Base-by-base conservation (phyloP, 179 eudicot genomes). In the Amaranthus tricolor region DNA sequence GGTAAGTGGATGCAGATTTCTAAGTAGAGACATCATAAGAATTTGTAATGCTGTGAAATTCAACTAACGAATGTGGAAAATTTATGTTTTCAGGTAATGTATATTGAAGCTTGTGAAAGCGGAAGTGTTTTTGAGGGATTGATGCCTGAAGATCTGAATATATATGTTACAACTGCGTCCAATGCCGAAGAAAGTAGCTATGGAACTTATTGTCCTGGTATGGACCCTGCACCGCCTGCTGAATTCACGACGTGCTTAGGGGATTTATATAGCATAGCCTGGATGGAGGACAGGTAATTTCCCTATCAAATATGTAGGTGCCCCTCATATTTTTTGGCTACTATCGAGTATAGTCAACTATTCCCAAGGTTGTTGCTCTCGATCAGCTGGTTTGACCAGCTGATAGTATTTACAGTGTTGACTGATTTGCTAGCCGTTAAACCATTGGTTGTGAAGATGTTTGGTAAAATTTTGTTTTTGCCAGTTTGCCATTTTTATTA, bases 251-350 rank as follows among this genome's bases (percentile, higher is more conserved):
- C 94, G 44, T 94, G 98, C 84, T 83, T 94, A 64, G 98, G 96
- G n/a, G 98, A 94, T 79, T 78, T 94, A 20, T 94, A 92, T 66
- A 94, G 98, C 70, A 85, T 92, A 81, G 86, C 98, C 49, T 94
- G 98, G 98, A 90, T 94, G 98, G 98, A 94, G 67, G 98, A 92
- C 72, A 85, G 96, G 98, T 94, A 2, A 78, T 70, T 5, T 9
- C 45, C 17, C 54, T 9, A 9, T 8, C 52, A 49, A 15, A 11
- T 79, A 1, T 19, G 13, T 14, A 10, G 31, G 12, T 62, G 15
- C 0, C 13, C 40, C 40, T 31, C 40, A 1, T 31, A n/a, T 31
- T 31, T 31, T 31, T 31, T 31, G 40, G 40, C 40, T 31, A 31
- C n/a, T n/a, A n/a, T n/a, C n/a, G n/a, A n/a, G n/a, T n/a, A 31